Evolutionary conservation across 306 rosid species (phyloP).

Genomic region (Cucurbita argyrosperma): DNA sequence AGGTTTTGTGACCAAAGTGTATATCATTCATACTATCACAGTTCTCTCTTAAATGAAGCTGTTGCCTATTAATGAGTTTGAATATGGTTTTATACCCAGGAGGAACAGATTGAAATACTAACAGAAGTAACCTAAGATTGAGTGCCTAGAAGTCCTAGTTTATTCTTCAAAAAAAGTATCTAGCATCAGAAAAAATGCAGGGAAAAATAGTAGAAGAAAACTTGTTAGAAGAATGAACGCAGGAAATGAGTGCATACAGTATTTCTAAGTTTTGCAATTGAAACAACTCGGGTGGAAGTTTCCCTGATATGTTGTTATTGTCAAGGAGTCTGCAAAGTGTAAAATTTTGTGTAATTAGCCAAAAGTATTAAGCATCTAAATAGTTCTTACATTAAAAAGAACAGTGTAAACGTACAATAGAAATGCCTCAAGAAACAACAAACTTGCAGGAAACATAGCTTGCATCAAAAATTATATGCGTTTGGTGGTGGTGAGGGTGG

Average conservation of each 20-base stretch:
- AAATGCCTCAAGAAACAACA: background rate
- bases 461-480: background rate
- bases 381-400: background rate
- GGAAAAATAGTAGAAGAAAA: background rate
- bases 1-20: background rate
- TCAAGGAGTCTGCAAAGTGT: conserved; percentile 76
- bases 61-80: background rate
- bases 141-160: background rate
- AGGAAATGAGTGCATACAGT: conserved; percentile 22
- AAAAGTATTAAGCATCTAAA: background rate
- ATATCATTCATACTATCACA: background rate
- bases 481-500: background rate
- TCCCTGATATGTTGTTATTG: conserved; percentile 77
- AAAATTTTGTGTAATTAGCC: background rate
- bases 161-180: background rate
- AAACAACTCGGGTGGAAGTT: conserved; percentile 50
- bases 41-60: background rate
- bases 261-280: conserved; percentile 32
- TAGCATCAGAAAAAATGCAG: background rate
- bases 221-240: background rate
- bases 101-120: background rate
- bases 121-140: background rate
- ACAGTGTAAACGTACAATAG: background rate
- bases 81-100: background rate
- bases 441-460: background rate